These are phyloP conservation scores for Xerocomus spinulosus DNA, from an alignment of 768 basidiomycete species.

Conservation along the genomic window DNA sequence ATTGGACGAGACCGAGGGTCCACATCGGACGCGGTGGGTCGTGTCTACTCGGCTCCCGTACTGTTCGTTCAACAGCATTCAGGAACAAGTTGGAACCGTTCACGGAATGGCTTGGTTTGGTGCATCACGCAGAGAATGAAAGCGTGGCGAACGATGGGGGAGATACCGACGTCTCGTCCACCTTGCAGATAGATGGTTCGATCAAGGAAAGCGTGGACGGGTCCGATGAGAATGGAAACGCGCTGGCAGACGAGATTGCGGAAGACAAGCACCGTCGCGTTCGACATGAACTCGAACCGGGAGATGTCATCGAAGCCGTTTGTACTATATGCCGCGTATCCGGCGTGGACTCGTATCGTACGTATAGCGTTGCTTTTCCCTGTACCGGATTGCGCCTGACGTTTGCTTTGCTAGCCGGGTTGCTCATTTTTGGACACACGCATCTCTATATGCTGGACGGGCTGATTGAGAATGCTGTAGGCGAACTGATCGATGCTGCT, in stretches of 20 bases:
- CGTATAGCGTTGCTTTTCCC: constrained; percentile 24
- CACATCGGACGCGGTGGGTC: constrained; percentile 72
- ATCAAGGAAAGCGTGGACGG: constrained; percentile 14
- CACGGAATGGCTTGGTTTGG: constrained; percentile 39
- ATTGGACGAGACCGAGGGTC: constrained; percentile 90
- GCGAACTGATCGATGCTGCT: constrained; percentile 82
- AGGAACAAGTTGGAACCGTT: constrained; percentile 79
- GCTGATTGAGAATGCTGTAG: constrained; percentile 78
- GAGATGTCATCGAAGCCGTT: constrained; percentile 85
- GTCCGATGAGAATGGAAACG: constrained; percentile 28
- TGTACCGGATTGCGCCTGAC: neutral
- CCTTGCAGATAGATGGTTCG: constrained; percentile 26
- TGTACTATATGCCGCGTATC: constrained; percentile 82
- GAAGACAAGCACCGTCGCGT: constrained; percentile 89
- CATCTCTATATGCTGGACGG: constrained; percentile 91
- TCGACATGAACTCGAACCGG: constrained; percentile 80
- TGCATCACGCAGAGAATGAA: constrained; percentile 13
- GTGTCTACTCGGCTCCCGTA: neutral
- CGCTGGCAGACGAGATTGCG: constrained; percentile 69
- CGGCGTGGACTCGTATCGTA: constrained; percentile 90
- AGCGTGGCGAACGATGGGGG: constrained; percentile 38
- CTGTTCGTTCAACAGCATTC: constrained; percentile 3
- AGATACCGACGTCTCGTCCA: constrained; percentile 44
- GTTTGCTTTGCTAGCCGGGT: constrained; percentile 49
- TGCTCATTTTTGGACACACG: constrained; percentile 80